A percentile compares a stretch with the other conserved stretches of the same genome.
These are phyloP conservation scores for Skeletonema potamos DNA, from an alignment of 108 stramenopile species.

Conservation along the genomic window DNA sequence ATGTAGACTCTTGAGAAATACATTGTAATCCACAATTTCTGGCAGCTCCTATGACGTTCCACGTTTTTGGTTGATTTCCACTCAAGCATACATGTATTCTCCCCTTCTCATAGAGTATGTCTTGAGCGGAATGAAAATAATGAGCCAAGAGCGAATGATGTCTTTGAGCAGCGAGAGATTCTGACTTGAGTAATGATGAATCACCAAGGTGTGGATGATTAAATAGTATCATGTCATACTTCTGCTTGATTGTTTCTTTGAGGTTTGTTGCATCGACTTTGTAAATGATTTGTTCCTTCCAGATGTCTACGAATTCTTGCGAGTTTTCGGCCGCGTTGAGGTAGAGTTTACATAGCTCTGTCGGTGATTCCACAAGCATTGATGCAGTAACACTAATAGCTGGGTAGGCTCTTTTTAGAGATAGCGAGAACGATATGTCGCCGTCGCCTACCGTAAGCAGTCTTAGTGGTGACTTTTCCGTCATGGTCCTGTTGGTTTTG, in stretches of 20 bases:
- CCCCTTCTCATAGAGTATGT: slow-evolving; percentile 27
- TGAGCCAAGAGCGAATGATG: slow-evolving; percentile 57
- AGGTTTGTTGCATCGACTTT: slow-evolving; percentile 65
- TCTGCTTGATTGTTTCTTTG: slow-evolving; percentile 23
- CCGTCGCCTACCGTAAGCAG: slow-evolving; percentile 72
- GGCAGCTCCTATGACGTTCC: slow-evolving; percentile 52
- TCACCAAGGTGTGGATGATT: slow-evolving; percentile 79
- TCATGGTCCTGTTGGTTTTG: background rate
- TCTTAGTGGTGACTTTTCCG: background rate
- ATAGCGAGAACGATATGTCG: slow-evolving; percentile 65
- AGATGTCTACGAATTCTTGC: slow-evolving; percentile 38
- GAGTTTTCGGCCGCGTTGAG: slow-evolving; percentile 30
- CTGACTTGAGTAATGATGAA: slow-evolving; percentile 24
- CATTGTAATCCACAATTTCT: slow-evolving; percentile 27
- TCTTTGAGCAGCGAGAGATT: slow-evolving; percentile 38
- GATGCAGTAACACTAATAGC: slow-evolving; percentile 51
- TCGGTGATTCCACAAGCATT: slow-evolving; percentile 44
- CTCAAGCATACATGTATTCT: slow-evolving; percentile 63
- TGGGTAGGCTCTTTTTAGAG: slow-evolving; percentile 58
- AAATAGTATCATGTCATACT: slow-evolving; percentile 63
- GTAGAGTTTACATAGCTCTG: slow-evolving; percentile 39
- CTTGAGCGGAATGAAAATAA: slow-evolving; percentile 62
- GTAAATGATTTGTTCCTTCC: slow-evolving; percentile 43
- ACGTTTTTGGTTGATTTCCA: slow-evolving; percentile 61
- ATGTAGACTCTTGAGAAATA: slow-evolving; percentile 25